These are phyloP conservation scores for Petunia secreta DNA, from an alignment of 257 asterid species.

Conservation along the genomic window DNA sequence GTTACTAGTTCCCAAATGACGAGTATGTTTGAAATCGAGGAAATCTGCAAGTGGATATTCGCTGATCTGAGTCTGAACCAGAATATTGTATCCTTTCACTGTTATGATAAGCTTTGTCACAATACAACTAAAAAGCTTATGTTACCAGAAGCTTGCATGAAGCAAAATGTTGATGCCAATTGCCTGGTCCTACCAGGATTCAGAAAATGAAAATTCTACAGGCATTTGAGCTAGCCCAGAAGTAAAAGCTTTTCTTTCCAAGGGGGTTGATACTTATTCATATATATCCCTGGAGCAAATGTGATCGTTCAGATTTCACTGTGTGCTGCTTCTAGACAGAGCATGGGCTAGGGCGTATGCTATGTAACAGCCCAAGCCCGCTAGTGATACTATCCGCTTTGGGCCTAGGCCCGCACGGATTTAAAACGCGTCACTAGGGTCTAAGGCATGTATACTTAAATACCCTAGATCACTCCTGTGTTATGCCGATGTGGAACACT, in stretches of 20 bases:
- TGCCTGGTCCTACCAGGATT: constrained; percentile 79
- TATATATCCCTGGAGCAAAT: constrained; percentile 68
- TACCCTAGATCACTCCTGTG: no score
- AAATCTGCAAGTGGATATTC: neutral
- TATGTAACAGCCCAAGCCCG: no score
- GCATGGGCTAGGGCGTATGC: constrained; percentile 93
- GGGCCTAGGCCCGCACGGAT: no score
- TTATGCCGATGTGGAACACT: no score
- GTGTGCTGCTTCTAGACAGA: constrained; percentile 96
- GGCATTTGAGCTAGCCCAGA: neutral
- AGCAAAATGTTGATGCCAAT: neutral
- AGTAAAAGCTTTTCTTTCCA: neutral
- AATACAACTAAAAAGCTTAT: neutral
- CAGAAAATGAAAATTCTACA: constrained; percentile 56
- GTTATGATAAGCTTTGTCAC: neutral
- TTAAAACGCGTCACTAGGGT: no score
- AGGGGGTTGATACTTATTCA: neutral
- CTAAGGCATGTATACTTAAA: no score
- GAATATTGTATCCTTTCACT: neutral
- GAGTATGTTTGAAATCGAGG: neutral
- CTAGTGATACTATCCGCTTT: no score
- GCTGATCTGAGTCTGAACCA: neutral
- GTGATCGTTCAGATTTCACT: constrained; percentile 91
- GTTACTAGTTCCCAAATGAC: no score
- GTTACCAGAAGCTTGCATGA: neutral